A percentile compares a stretch with the other conserved stretches of the same genome.
Evolutionary conservation across 2,329 filamentous ascomycete species (phyloP).

Genomic region (Fusarium odoratissimum): DNA sequence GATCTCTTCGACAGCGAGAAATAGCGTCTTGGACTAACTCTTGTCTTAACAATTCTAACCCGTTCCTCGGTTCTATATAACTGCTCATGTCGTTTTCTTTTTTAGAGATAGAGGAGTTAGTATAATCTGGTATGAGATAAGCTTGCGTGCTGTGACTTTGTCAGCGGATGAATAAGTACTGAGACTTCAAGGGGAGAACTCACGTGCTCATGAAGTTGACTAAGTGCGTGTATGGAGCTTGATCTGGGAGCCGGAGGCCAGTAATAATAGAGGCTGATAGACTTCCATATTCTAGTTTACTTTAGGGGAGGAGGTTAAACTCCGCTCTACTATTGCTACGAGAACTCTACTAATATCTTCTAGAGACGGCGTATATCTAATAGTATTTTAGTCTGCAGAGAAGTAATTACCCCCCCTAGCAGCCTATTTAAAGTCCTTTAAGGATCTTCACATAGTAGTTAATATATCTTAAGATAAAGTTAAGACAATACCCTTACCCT

Average conservation of each 20-base stretch:
- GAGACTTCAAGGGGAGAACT: neutral
- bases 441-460: neutral
- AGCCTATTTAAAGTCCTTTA: neutral
- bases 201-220: slow-evolving; percentile 27
- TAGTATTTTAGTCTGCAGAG: neutral
- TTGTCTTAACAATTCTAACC: too few species aligned
- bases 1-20: neutral
- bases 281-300: slow-evolving; percentile 23
- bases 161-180: neutral
- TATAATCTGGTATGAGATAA: neutral
- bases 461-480: too few species aligned
- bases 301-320: neutral
- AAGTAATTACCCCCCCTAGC: neutral
- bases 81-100: slow-evolving; percentile 2
- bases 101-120: neutral
- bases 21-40: neutral
- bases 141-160: neutral
- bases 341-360: slow-evolving; percentile 5
- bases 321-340: slow-evolving; percentile 11
- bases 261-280: slow-evolving; percentile 8
- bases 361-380: slow-evolving; percentile 15
- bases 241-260: slow-evolving; percentile 9
- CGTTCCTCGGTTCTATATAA: neutral
- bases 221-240: slow-evolving; percentile 1
- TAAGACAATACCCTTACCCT: neutral